Evolutionary conservation across 345 rosid genomes (phyloP), one percentile per base, ranked within the genome.

Genomic region (Eucalyptus virginea): DNA sequence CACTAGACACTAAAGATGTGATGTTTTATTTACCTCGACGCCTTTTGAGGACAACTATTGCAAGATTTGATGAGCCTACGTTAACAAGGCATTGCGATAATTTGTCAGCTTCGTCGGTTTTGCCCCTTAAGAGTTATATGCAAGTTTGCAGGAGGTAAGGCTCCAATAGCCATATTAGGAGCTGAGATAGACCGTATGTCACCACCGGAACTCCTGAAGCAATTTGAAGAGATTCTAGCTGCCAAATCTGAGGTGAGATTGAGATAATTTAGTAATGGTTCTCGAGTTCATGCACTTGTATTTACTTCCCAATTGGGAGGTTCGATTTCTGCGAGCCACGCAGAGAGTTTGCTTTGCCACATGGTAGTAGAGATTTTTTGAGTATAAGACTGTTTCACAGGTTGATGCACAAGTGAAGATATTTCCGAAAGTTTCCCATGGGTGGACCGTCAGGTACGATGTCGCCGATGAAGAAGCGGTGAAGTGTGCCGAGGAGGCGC

Each of bases 371-470:
- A 37, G 83, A 77, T 19, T 11, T 37, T 3, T 24, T 95, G 96
- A 94, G 24, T 81, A 95, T 52, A 96, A 96, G 94, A 87, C 90
- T 93, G 87, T 91, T 94, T 44, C 98, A 96, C 9, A 51, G 98
- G 95, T 96, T 69, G 94, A 92, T 86, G 88, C 92, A 56, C 90
- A 88, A 47, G 97, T 95, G 91, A 97, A 96, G 95, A 93, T 96
- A 88, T 96, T 96, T 90, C 97, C 96, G 2, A 91, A 94, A 87
- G 96, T 94, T 50, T 87, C 88, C 3, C 98, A 96, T 28, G 98
- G 98, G 28, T 97, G 97, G 98, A 93, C 96, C 3, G 92, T 96
- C n/a, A 92, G 98, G 91, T 97, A 94, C 90, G 85, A 91, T 5
- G 88, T 18, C 6, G 90, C 91, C 77, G 94, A 97, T 92, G 92